These are phyloP conservation scores for Tylopilus vinaceipallidus DNA, from an alignment of 768 basidiomycete species.

Conservation along the genomic window DNA sequence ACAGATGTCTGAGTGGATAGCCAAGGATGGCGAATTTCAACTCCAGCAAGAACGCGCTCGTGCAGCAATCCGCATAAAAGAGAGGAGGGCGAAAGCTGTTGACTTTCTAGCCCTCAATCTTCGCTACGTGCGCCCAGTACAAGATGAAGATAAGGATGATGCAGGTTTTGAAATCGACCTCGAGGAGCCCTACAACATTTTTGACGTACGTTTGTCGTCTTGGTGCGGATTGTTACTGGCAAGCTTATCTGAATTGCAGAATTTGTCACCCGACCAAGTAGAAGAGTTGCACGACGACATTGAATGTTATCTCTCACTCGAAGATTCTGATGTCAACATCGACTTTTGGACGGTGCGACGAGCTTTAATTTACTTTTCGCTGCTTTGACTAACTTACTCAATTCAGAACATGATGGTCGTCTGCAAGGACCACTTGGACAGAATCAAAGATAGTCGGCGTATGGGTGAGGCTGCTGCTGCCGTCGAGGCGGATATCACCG, in stretches of 20 bases:
- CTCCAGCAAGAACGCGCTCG: slow-evolving; percentile 89
- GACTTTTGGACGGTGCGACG: slow-evolving; percentile 93
- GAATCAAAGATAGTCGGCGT: slow-evolving; percentile 59
- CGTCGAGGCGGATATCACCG: slow-evolving; percentile 83
- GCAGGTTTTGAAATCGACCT: slow-evolving; percentile 95
- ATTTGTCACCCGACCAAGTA: slow-evolving; percentile 81
- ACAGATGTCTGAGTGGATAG: slow-evolving; percentile 97
- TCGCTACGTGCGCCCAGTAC: slow-evolving; percentile 79
- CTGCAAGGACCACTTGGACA: slow-evolving; percentile 86
- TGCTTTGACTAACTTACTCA: slow-evolving; percentile 2
- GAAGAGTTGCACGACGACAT: slow-evolving; percentile 95
- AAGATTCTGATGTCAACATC: slow-evolving; percentile 79
- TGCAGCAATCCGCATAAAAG: slow-evolving; percentile 91
- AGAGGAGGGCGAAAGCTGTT: slow-evolving; percentile 97
- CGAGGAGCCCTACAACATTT: slow-evolving; percentile 97
- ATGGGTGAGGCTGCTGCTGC: slow-evolving; percentile 68
- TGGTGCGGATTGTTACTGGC: background rate
- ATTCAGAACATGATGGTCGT: slow-evolving; percentile 94
- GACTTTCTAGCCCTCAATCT: slow-evolving; percentile 97
- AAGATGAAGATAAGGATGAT: slow-evolving; percentile 78
- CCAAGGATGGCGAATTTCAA: slow-evolving; percentile 96
- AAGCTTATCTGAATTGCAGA: slow-evolving; percentile 45
- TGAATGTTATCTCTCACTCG: slow-evolving; percentile 84
- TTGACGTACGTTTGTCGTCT: slow-evolving; percentile 65
- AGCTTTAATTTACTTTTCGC: background rate